Conservation (phyloP, 129 eudicot species). For the Helichrysum umbraculigerum region DNA sequence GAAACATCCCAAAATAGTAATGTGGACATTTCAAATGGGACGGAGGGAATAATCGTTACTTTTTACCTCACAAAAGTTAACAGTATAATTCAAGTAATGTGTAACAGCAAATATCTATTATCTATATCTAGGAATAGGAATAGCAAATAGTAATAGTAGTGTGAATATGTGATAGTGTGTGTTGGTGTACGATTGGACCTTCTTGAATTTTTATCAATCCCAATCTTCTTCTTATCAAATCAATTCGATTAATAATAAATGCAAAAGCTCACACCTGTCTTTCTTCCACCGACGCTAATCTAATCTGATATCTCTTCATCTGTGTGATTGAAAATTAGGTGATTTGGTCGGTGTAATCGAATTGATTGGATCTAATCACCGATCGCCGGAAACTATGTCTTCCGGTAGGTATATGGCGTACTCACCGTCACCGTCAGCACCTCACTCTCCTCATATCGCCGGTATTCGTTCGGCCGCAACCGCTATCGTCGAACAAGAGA, state of each 20-base stretch:
- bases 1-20: too few species aligned
- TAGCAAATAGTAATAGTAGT: not conserved
- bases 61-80: conserved; percentile 21
- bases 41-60: not conserved
- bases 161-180: not conserved
- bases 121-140: too few species aligned
- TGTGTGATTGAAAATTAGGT: not conserved
- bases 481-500: conserved; percentile 43
- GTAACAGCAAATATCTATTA: not conserved
- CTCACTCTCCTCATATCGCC: conserved; percentile 52
- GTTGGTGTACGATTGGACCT: conserved; percentile 50
- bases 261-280: conserved; percentile 29
- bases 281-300: conserved; percentile 40
- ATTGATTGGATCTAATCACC: conserved; percentile 16
- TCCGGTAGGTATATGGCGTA: conserved; percentile 62
- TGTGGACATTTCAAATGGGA: too few species aligned
- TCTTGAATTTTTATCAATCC: conserved; percentile 17
- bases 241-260: conserved; percentile 27
- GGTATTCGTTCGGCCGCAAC: conserved; percentile 37
- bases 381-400: conserved; percentile 43
- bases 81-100: conserved; percentile 14
- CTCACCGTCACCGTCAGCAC: conserved; percentile 58
- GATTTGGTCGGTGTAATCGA: not conserved
- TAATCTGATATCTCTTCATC: not conserved
- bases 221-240: conserved; percentile 10